Base-by-base conservation (phyloP, 768 basidiomycete genomes). In the Mrakia hoshinonis region DNA sequence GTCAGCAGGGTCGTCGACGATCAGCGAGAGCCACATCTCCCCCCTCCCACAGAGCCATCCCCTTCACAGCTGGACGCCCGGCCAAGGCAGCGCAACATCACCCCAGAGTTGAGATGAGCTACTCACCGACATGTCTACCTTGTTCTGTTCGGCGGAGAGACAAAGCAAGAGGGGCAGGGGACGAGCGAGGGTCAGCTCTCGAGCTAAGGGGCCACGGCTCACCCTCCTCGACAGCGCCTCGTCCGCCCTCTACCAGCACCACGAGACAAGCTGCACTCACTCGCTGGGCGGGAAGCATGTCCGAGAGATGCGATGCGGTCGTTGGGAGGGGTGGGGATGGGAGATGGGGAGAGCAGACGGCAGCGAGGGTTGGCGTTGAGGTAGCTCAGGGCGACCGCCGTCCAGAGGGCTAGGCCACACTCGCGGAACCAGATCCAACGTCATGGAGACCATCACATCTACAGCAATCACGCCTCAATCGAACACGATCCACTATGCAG, bases 41-140 rank as follows among this genome's bases (percentile, higher is more conserved):
- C 26, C 26, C n/a, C n/a, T n/a, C n/a, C n/a, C n/a, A n/a, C n/a
- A n/a, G n/a, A n/a, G n/a, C n/a, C n/a, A n/a, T n/a, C n/a, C n/a
- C n/a, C n/a, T n/a, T n/a, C n/a, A n/a, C n/a, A n/a, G n/a, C n/a
- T n/a, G n/a, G n/a, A n/a, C n/a, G n/a, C n/a, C n/a, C 34, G 15
- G 6, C 12, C 38, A 26, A 29, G 31, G 34, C n/a, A 54, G 24
- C 13, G 43, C 15, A 34, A 31, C 10, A 49, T 15, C 12, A 24
- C 18, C 20, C 12, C 7, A 55, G 74, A 65, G 69, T 76, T 70
- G 58, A 68, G 63, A 52, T 68, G 22, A n/a, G 74, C 60, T 55
- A 81, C 90, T 78, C 78, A 94, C 93, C 81, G 88, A 91, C 81
- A 95, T 85, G 83, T 96, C 94, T 81, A 95, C 84, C 85, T 96